A percentile compares a stretch with the other conserved stretches of the same genome.
These are phyloP conservation scores for Golovinomyces cichoracearum DNA, from an alignment of 2,329 filamentous ascomycete species.

Conservation along the genomic window DNA sequence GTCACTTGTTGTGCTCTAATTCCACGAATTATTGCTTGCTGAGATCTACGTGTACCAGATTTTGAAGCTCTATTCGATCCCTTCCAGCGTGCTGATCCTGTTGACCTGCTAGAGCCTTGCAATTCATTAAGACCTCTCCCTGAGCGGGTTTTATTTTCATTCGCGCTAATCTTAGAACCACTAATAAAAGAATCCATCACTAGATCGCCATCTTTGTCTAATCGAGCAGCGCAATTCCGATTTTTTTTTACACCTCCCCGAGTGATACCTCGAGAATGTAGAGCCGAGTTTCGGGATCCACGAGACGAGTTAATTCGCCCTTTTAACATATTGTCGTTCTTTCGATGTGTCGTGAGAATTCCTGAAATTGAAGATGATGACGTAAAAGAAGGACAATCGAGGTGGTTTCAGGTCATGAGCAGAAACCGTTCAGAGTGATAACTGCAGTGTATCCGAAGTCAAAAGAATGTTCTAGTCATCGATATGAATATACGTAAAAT, in stretches of 20 bases:
- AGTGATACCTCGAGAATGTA: constrained; percentile 11
- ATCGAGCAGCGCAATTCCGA: constrained; percentile 15
- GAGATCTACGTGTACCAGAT: constrained; percentile 9
- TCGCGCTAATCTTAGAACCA: constrained; percentile 2
- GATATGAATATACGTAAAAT: no score
- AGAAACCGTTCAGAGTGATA: no score
- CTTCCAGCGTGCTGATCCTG: constrained; percentile 8
- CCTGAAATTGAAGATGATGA: no score
- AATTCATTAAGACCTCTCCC: constrained; percentile 8
- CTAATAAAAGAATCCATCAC: constrained; percentile 24
- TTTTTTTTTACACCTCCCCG: constrained; percentile 27
- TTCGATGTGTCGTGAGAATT: no score
- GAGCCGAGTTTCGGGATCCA: constrained; percentile 10
- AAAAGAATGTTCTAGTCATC: no score
- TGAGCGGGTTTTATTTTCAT: constrained; percentile 10
- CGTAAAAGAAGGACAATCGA: no score
- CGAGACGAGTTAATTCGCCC: constrained; percentile 7
- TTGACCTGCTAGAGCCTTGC: constrained; percentile 4
- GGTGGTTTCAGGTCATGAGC: no score
- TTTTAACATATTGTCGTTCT: background rate
- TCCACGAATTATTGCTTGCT: constrained; percentile 17
- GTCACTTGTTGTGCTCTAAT: constrained; percentile 15
- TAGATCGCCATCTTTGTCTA: constrained; percentile 35
- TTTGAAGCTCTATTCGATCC: constrained; percentile 14
- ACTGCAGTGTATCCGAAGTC: no score